These are phyloP conservation scores for Metarhizium album DNA, from an alignment of 2,329 filamentous ascomycete genomes.

Conservation along the genomic window DNA sequence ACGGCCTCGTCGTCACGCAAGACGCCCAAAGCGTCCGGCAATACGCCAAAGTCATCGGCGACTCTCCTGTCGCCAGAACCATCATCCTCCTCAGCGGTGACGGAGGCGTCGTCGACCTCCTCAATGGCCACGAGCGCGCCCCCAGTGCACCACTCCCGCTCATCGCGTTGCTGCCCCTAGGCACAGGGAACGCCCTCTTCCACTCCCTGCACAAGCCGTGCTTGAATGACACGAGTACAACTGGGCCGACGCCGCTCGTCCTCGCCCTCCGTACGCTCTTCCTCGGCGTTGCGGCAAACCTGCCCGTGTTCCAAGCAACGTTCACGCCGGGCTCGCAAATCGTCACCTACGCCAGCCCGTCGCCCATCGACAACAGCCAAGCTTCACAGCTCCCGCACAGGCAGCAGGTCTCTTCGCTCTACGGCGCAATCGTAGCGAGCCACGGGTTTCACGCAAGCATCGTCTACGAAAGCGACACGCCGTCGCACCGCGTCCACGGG, in stretches of 20 bases:
- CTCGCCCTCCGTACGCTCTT: conserved; percentile 49
- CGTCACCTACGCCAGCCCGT: conserved; percentile 25
- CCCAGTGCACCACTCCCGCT: conserved; percentile 23
- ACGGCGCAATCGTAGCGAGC: conserved; percentile 76
- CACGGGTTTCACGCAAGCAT: conserved; percentile 85
- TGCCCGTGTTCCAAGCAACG: conserved; percentile 52
- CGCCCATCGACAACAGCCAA: background rate
- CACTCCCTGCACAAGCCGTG: conserved; percentile 50
- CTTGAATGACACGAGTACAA: conserved; percentile 31
- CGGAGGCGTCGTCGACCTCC: conserved; percentile 71
- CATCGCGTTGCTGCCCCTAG: conserved; percentile 47
- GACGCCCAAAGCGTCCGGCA: conserved; percentile 53
- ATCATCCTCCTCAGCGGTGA: conserved; percentile 79
- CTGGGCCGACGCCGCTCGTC: conserved; percentile 30
- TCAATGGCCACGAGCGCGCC: conserved; percentile 45
- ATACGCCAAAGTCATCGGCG: conserved; percentile 37
- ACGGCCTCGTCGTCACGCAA: conserved; percentile 46
- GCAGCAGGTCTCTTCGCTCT: conserved; percentile 32
- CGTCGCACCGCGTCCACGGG: conserved; percentile 67
- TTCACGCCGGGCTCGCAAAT: conserved; percentile 49
- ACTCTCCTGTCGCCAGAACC: conserved; percentile 25
- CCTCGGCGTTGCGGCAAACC: conserved; percentile 36
- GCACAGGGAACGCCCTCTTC: conserved; percentile 56
- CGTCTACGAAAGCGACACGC: conserved; percentile 84
- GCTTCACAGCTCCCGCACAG: conserved; percentile 12